Conservation (phyloP, 306 rosid genomes). For the Pterocarpus macrocarpus region DNA sequence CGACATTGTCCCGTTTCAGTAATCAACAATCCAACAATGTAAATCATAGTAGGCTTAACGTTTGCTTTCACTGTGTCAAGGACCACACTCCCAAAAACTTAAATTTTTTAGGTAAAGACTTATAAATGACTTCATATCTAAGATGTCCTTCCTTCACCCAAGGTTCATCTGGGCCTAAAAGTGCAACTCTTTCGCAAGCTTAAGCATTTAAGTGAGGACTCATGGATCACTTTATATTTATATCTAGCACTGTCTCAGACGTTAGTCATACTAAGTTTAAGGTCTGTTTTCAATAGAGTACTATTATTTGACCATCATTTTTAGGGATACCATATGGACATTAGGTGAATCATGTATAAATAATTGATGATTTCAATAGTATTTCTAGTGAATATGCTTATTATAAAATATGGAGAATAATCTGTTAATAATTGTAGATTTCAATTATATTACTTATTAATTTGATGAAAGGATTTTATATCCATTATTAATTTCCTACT, state of each 20-base stretch:
- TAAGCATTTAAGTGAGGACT: too few species aligned
- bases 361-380: background rate
- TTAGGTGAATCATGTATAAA: too few species aligned
- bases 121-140: too few species aligned
- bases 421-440: too few species aligned
- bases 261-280: too few species aligned
- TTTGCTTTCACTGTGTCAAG: background rate
- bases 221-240: background rate
- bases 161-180: background rate
- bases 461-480: too few species aligned
- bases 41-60: background rate
- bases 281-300: background rate
- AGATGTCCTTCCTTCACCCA: background rate
- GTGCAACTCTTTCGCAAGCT: background rate
- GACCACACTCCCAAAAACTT: background rate
- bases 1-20: slow-evolving; percentile 6
- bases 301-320: background rate
- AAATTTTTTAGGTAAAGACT: too few species aligned
- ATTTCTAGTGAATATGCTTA: background rate
- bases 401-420: too few species aligned
- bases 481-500: too few species aligned
- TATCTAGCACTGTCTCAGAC: too few species aligned
- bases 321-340: too few species aligned
- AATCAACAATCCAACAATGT: slow-evolving; percentile 34
- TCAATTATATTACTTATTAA: too few species aligned